Evolutionary conservation across 2,329 filamentous ascomycete species (phyloP).

Genomic region (Uncinocarpus reesii): DNA sequence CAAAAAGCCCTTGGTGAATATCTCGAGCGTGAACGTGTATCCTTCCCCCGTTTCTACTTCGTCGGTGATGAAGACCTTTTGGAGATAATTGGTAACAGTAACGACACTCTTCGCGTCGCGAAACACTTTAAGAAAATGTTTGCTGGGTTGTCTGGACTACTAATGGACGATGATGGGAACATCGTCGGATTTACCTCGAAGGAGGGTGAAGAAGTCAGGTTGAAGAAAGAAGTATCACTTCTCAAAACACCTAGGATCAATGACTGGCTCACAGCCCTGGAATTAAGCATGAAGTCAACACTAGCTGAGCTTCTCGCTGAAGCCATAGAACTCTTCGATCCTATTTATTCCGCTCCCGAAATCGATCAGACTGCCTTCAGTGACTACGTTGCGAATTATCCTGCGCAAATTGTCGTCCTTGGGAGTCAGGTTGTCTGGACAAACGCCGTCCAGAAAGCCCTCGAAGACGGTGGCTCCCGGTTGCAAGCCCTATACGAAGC

Average conservation of each 20-base stretch:
- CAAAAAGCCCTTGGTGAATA: slow-evolving; percentile 98
- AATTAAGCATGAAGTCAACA: slow-evolving; percentile 86
- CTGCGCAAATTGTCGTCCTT: slow-evolving; percentile 89
- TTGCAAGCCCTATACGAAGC: slow-evolving; percentile 65
- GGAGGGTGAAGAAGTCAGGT: slow-evolving; percentile 75
- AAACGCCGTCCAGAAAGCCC: slow-evolving; percentile 65
- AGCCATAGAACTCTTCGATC: slow-evolving; percentile 70
- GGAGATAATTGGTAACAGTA: slow-evolving; percentile 99
- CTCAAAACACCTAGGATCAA: slow-evolving; percentile 95
- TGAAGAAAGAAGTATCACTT: slow-evolving; percentile 86
- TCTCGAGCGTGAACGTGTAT: slow-evolving; percentile 91
- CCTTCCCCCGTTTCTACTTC: slow-evolving; percentile 98
- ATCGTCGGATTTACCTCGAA: slow-evolving; percentile 93
- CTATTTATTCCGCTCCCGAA: slow-evolving; percentile 60
- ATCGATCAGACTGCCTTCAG: slow-evolving; percentile 63
- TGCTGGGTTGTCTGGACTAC: slow-evolving; percentile 79
- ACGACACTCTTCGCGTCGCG: slow-evolving; percentile 87
- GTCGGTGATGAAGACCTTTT: slow-evolving; percentile 96
- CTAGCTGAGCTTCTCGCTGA: slow-evolving; percentile 83
- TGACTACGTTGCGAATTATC: slow-evolving; percentile 72
- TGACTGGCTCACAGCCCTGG: slow-evolving; percentile 91
- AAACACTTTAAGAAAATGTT: slow-evolving; percentile 99
- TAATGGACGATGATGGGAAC: slow-evolving; percentile 80
- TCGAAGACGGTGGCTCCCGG: slow-evolving; percentile 59
- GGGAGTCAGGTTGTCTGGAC: slow-evolving; percentile 94